A percentile compares a stretch with the other conserved stretches of the same genome.
These are phyloP conservation scores for Sphagnum tenellum DNA, from an alignment of 225 moss, liverwort and hornwort species.

Conservation along the genomic window DNA sequence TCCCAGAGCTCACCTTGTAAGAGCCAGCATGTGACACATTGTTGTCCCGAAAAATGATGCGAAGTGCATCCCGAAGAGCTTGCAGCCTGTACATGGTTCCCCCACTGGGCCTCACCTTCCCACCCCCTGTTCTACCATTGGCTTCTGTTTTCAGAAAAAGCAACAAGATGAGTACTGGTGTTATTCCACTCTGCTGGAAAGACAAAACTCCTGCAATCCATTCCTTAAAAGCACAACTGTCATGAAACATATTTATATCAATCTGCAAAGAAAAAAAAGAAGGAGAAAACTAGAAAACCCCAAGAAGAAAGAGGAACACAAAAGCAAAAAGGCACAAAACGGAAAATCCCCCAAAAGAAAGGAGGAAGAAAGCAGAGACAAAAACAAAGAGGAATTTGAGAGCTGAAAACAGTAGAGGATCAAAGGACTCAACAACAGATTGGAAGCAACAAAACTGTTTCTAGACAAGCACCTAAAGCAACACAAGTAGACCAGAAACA, in stretches of 20 bases:
- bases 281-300: not conserved
- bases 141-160: constrained; percentile 33
- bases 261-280: not conserved
- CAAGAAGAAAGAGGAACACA: not conserved
- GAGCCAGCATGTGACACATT: constrained; percentile 69
- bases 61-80: constrained; percentile 67
- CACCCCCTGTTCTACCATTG: constrained; percentile 38
- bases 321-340: not conserved
- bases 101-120: constrained; percentile 36
- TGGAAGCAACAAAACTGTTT: too few species aligned
- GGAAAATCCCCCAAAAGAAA: too few species aligned
- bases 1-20: constrained; percentile 51
- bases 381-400: too few species aligned
- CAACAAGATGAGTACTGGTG: not conserved
- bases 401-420: too few species aligned
- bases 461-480: too few species aligned
- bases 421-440: too few species aligned
- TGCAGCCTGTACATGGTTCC: constrained; percentile 68
- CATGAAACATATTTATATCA: not conserved
- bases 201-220: too few species aligned
- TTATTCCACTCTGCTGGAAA: not conserved
- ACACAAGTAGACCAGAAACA: too few species aligned
- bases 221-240: too few species aligned
- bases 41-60: constrained; percentile 76
- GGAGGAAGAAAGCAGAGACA: too few species aligned